Conservation (phyloP, 768 basidiomycete species). For the Boletus rufocinnamomeus region DNA sequence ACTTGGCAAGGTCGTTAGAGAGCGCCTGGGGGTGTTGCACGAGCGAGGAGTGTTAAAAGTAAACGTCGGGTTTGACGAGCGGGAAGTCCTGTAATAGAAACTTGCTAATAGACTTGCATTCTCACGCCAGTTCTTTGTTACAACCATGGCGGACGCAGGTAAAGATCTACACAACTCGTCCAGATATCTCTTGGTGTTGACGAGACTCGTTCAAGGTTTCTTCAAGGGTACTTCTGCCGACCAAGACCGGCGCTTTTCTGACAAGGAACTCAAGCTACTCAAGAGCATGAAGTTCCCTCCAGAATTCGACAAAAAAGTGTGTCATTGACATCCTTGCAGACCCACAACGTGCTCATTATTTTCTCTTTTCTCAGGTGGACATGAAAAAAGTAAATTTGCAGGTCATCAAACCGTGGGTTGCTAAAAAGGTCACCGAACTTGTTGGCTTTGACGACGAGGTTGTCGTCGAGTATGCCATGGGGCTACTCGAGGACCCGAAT, state of each 20-base stretch:
- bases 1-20: slow-evolving; percentile 27
- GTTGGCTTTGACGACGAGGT: slow-evolving; percentile 97
- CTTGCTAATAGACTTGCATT: slow-evolving; percentile 13
- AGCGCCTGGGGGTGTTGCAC: slow-evolving; percentile 22
- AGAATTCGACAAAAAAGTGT: slow-evolving; percentile 84
- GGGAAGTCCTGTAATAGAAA: slow-evolving; percentile 28
- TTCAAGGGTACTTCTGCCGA: slow-evolving; percentile 91
- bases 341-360: background rate
- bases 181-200: slow-evolving; percentile 14
- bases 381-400: slow-evolving; percentile 92
- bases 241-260: slow-evolving; percentile 90
- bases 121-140: slow-evolving; percentile 20
- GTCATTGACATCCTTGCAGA: slow-evolving; percentile 5
- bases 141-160: slow-evolving; percentile 62
- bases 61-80: slow-evolving; percentile 34
- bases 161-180: slow-evolving; percentile 20
- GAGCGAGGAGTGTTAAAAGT: slow-evolving; percentile 33
- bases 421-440: slow-evolving; percentile 87
- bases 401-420: slow-evolving; percentile 94
- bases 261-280: slow-evolving; percentile 91
- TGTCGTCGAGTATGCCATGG: slow-evolving; percentile 95
- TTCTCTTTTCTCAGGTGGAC: slow-evolving; percentile 62
- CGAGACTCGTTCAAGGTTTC: slow-evolving; percentile 52
- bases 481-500: slow-evolving; percentile 82
- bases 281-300: slow-evolving; percentile 90